phyloP scores from a whole-genome alignment of 2,329 filamentous ascomycete genomes.

The Cercospora sp. region DNA sequence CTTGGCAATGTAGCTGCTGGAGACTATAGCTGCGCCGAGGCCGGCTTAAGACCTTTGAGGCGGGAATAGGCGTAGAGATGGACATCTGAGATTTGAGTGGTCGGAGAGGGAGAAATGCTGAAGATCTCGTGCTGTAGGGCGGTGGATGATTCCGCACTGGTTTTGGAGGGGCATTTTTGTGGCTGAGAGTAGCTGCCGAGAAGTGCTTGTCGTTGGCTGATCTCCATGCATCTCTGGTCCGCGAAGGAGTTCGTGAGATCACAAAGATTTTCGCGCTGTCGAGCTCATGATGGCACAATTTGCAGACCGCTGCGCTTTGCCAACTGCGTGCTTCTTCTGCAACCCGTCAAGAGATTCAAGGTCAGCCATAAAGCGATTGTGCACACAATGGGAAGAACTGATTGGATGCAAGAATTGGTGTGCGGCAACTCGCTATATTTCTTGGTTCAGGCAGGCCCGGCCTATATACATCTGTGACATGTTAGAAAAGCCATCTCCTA shows the following conservation, averaged over 20 bases:
- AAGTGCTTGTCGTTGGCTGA: not conserved
- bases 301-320: not conserved
- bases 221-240: not conserved
- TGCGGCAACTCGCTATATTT: not conserved
- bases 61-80: not conserved
- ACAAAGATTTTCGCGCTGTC: not conserved
- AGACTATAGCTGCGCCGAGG: not conserved
- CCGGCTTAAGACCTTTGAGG: not conserved
- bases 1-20: conserved; percentile 1
- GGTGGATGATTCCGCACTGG: not conserved
- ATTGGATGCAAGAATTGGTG: not conserved
- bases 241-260: not conserved
- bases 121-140: not conserved
- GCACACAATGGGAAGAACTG: not conserved
- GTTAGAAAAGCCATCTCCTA: not conserved
- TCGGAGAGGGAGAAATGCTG: not conserved
- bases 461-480: not conserved
- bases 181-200: not conserved
- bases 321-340: not conserved
- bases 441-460: not conserved
- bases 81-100: not conserved
- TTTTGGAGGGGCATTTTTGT: not conserved
- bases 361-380: not conserved
- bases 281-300: not conserved
- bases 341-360: not conserved